Evolutionary conservation across 371 early-diverging fungal species (phyloP), one percentile per base, ranked within the genome.

Genomic region (Mycotypha africana): DNA sequence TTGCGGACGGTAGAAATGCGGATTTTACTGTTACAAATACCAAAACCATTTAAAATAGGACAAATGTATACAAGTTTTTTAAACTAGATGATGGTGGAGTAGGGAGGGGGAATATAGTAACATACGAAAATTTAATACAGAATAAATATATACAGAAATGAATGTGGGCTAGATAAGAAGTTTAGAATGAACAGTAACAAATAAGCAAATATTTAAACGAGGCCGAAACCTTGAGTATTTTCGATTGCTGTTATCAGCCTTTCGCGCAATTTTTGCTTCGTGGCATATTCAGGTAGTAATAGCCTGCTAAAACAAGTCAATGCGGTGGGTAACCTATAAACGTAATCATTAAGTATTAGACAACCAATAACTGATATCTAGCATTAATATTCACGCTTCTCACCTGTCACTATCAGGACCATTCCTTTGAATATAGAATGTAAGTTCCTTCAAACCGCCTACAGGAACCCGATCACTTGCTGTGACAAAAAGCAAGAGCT

Each of bases 191-290:
- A n/a, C n/a, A n/a, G n/a, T n/a, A n/a, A n/a, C n/a, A n/a, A n/a
- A n/a, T n/a, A n/a, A n/a, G n/a, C n/a, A n/a, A n/a, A n/a, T n/a
- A n/a, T n/a, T 49, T 75, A 88, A 51, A 85, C 87, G 51, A 95
- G 80, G 1, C 97, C 99, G 74, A 99, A 98, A 0, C 99, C 99
- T 68, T 95, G 90, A 21, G 97, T 91, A 60, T 97, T 91, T 50
- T 89, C 86, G 45, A 99, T 92, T 4, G 99, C 98, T 6, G 91
- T 93, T 34, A 86, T 66, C 26, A 99, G 66, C 44, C 94, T 85
- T 34, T 92, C 82, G 42, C 81, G 66, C 22, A 99, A 70, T 65
- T 94, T 93, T 20, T 90, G 91, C 38, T 78, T 70, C 10, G 79
- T 59, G 4, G 75, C 50, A 62, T 99, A 99, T 63, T 98, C 98